Conservation (phyloP, 164 flowering plant species). For the grape (Vitis vinifera) region ASM3070453v1 NC_081816.1:8338001-8338500, state of each 20-base stretch:
- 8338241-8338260: too few relatives aligned
- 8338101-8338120: too few relatives aligned
- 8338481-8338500: constrained; percentile 11
- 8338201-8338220: too few relatives aligned
- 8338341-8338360: constrained; percentile 42
- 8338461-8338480: neutral
- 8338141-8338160: too few relatives aligned
- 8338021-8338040: constrained; percentile 27
- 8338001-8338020: constrained; percentile 19
- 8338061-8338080: too few relatives aligned
- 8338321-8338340: constrained; percentile 25
- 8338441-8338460: constrained; percentile 31
- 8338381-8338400: neutral
- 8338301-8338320: constrained; percentile 31
- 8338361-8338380: constrained; percentile 21
- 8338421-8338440: constrained; percentile 38
- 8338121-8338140: too few relatives aligned
- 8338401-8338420: constrained; percentile 6
- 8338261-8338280: neutral
- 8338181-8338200: too few relatives aligned
- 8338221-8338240: too few relatives aligned
- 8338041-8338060: neutral
- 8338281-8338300: constrained; percentile 28
- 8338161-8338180: too few relatives aligned
- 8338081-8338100: too few relatives aligned